phyloP scores from a whole-genome alignment of 345 rosid genomes.

The Brassica incana region DNA sequence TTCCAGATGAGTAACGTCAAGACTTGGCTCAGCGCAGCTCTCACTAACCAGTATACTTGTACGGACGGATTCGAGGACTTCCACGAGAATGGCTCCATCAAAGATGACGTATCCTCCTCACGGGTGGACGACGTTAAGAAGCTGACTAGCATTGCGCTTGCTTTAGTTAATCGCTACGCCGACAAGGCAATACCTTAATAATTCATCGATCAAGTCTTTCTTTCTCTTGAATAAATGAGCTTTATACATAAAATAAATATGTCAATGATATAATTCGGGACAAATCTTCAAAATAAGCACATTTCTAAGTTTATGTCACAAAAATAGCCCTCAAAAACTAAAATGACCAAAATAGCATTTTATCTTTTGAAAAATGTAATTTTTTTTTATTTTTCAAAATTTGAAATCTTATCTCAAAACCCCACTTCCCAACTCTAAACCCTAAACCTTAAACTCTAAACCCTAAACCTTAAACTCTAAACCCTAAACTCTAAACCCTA shows the following conservation, averaged over 20 bases:
- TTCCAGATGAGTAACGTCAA: constrained; percentile 81
- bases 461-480: too few species aligned
- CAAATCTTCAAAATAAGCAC: too few species aligned
- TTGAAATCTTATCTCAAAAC: too few species aligned
- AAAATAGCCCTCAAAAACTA: too few species aligned
- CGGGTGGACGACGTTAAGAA: constrained; percentile 57
- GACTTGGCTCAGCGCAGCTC: constrained; percentile 92
- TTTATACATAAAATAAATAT: neutral
- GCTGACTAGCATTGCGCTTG: constrained; percentile 73
- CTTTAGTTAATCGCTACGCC: constrained; percentile 59
- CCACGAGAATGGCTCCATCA: constrained; percentile 41
- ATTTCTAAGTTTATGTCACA: too few species aligned
- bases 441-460: too few species aligned
- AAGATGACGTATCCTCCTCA: constrained; percentile 48
- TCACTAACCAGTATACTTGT: constrained; percentile 79
- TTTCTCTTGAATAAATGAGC: neutral
- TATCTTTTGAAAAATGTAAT: too few species aligned
- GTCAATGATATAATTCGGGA: neutral
- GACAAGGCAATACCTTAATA: constrained; percentile 38
- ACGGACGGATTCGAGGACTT: constrained; percentile 72
- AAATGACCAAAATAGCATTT: too few species aligned
- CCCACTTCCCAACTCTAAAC: too few species aligned
- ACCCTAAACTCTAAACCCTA: too few species aligned
- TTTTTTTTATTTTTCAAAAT: too few species aligned
- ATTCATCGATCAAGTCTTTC: neutral